A percentile compares a stretch with the other conserved stretches of the same genome.
Conservation (phyloP, 2,329 filamentous ascomycete genomes). For the Fusarium virguliforme region DNA sequence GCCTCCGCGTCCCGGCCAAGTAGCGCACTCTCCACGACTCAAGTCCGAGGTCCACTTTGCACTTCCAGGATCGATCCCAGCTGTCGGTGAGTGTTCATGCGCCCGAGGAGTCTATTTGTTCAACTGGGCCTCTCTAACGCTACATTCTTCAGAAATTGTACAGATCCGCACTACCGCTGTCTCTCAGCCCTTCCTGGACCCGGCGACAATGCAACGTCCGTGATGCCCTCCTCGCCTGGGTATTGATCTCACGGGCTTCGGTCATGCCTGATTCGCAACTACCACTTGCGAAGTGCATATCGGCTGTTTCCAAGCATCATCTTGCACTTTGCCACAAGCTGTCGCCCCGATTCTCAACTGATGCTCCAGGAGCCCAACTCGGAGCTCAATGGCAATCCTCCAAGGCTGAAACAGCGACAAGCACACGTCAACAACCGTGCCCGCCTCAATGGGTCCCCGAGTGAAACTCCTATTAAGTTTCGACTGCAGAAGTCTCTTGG, state of each 20-base stretch:
- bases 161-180: conserved; percentile 51
- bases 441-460: background rate
- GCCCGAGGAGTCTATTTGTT: background rate
- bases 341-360: conserved; percentile 2
- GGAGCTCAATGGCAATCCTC: background rate
- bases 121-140: conserved; percentile 9
- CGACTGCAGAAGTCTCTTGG: conserved; percentile 1
- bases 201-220: conserved; percentile 43
- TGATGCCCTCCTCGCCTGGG: conserved; percentile 20
- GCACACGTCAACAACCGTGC: background rate
- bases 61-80: conserved; percentile 50
- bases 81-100: conserved; percentile 46
- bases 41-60: conserved; percentile 53
- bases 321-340: conserved; percentile 6
- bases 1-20: conserved; percentile 40
- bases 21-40: conserved; percentile 46
- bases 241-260: conserved; percentile 6
- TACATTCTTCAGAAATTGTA: conserved; percentile 43
- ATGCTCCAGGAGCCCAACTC: background rate
- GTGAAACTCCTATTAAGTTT: background rate
- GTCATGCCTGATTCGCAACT: conserved; percentile 16
- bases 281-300: conserved; percentile 11
- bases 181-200: conserved; percentile 58
- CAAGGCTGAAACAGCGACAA: background rate
- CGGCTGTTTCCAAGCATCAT: conserved; percentile 2